phyloP scores from a whole-genome alignment of 768 basidiomycete genomes.

The Termitomyces bulborhizus region DNA sequence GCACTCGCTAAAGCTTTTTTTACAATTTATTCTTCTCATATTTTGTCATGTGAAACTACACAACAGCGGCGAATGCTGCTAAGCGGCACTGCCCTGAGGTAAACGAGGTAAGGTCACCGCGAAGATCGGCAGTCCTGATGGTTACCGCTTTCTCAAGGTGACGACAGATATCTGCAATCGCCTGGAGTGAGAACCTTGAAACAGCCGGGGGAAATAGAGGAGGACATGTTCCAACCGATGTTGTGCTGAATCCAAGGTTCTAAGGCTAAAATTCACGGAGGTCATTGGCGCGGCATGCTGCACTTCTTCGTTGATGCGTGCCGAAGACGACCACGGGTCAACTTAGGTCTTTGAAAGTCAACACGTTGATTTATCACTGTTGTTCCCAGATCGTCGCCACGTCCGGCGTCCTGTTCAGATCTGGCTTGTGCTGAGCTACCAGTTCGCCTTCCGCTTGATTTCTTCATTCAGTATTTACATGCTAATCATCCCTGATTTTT shows the following conservation, averaged over 20 bases:
- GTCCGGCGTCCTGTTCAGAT: neutral
- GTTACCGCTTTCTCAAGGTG: neutral
- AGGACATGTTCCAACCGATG: no score
- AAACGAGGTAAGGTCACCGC: neutral
- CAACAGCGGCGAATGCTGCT: neutral
- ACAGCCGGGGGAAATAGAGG: no score
- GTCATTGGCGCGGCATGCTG: no score
- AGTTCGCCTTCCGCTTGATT: neutral
- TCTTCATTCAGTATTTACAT: neutral
- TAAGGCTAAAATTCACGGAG: neutral
- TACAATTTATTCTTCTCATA: no score
- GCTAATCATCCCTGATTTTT: neutral
- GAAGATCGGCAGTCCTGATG: neutral
- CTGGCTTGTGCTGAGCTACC: neutral
- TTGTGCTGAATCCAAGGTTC: neutral
- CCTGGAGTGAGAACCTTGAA: no score
- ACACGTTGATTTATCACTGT: neutral
- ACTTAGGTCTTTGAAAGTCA: neutral
- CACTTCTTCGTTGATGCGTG: neutral
- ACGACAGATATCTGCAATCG: no score
- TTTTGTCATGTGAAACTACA: neutral
- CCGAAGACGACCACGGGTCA: neutral
- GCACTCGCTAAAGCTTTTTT: neutral
- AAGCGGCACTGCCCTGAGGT: neutral
- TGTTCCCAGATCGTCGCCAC: neutral